A percentile compares a stretch with the other conserved stretches of the same genome.
These are phyloP conservation scores for Candida ovalis DNA, from an alignment of 805 yeast species.

Conservation along the genomic window DNA sequence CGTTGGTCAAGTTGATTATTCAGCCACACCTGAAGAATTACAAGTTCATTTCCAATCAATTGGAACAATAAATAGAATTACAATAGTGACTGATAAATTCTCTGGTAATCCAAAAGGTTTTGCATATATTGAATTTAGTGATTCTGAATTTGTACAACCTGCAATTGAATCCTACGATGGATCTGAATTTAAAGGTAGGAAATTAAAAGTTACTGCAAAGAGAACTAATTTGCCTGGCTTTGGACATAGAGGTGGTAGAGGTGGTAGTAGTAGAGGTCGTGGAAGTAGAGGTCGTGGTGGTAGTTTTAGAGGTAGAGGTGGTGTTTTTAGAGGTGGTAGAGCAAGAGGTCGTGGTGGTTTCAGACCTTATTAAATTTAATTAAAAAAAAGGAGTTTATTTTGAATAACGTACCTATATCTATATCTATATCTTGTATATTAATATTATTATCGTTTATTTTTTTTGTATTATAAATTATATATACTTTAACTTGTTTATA, in stretches of 20 bases:
- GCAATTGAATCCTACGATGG: slow-evolving; percentile 64
- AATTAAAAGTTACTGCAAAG: slow-evolving; percentile 69
- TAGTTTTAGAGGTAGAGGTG: slow-evolving; percentile 16
- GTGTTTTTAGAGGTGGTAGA: slow-evolving; percentile 24
- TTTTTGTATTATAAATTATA: not conserved
- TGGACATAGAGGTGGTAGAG: slow-evolving; percentile 45
- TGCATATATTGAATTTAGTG: slow-evolving; percentile 84
- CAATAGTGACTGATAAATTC: slow-evolving; percentile 65
- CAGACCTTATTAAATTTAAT: slow-evolving; percentile 25
- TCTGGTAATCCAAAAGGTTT: slow-evolving; percentile 85
- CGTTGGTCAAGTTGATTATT: slow-evolving; percentile 84
- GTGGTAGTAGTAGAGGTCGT: slow-evolving; percentile 34
- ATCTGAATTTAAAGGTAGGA: slow-evolving; percentile 61
- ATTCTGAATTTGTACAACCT: slow-evolving; percentile 54
- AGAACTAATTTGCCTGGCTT: slow-evolving; percentile 81
- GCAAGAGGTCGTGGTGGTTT: slow-evolving; percentile 33
- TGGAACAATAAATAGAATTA: slow-evolving; percentile 76
- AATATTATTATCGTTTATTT: not conserved
- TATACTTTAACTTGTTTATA: slow-evolving; percentile 8
- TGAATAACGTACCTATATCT: no score
- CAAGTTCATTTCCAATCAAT: slow-evolving; percentile 67
- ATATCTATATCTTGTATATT: not conserved
- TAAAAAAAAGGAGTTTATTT: no score
- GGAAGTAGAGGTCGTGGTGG: slow-evolving; percentile 25
- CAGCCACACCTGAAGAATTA: slow-evolving; percentile 72